Conservation (phyloP, 202 grass and related monocot genomes). For the Brachypodium distachyon region DNA sequence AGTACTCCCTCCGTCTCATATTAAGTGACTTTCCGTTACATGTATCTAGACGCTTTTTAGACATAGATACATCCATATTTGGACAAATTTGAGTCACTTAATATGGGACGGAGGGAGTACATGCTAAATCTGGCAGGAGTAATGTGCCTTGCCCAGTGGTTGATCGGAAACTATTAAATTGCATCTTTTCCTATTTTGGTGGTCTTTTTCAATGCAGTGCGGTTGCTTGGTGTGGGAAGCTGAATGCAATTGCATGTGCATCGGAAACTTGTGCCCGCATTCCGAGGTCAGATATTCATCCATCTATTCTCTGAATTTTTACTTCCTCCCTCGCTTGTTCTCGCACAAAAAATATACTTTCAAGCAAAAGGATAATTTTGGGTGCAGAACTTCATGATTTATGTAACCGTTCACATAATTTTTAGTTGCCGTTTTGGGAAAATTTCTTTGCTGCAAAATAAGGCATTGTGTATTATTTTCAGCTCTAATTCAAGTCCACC, state of each 20-base stretch:
- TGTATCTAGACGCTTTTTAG: too few species aligned
- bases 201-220: slow-evolving; percentile 47
- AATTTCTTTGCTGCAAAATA: slow-evolving; percentile 5
- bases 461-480: slow-evolving; percentile 34
- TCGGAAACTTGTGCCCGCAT: slow-evolving; percentile 91
- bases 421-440: neutral
- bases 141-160: neutral
- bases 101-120: too few species aligned
- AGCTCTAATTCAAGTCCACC: slow-evolving; percentile 87
- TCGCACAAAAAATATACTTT: neutral
- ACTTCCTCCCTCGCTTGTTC: neutral
- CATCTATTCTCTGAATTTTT: neutral
- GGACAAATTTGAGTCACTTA: too few species aligned
- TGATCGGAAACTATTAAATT: neutral
- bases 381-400: neutral
- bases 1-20: too few species aligned
- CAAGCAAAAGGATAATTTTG: neutral
- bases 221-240: slow-evolving; percentile 83
- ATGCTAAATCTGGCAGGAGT: neutral
- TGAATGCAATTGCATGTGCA: slow-evolving; percentile 89
- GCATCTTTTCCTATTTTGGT: neutral
- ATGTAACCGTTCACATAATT: neutral
- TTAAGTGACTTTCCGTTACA: too few species aligned
- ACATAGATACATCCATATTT: too few species aligned
- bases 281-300: slow-evolving; percentile 56